Base-by-base conservation (phyloP, 106 monocot genomes). In the Dendrobium huoshanense region DNA sequence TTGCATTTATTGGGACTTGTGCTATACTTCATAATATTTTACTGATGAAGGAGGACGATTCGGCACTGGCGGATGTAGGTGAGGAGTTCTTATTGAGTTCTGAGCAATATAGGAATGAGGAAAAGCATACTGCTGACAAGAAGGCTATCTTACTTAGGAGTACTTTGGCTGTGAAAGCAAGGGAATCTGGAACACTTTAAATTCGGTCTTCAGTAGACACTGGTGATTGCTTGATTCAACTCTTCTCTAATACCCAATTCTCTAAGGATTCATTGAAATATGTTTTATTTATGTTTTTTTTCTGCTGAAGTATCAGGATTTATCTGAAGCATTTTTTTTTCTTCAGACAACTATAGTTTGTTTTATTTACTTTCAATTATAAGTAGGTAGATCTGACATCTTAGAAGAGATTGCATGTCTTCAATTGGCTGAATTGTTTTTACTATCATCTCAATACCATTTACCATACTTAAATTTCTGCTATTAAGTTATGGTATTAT, bases 1-100 rank as follows among this genome's bases (percentile, higher is more conserved):
- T 77, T 15, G 92, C 90, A 0, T 95, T 85, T 58, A 83, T 95
- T n/a, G 92, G 81, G 17, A 90, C 92, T 5, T 95, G 95, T 41
- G 87, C 95, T 17, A 90, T 92, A 49, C 85, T 95, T 16, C 92
- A 95, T 61, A 95, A 95, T 75, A 82, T 88, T 51, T 41, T 95
- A 79, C 49, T 95, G 42, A 86, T 83, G 83, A 90, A 90, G 78
- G 95, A 88, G 77, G 95, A 95, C 43, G 67, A 81, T 41, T 87
- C 90, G 1, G 89, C 86, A 5, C 40, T 91, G 16, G 61, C 85
- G 0, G 84, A 78, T 40, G 75, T 45, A 33, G 74, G 16, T 7
- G 75, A 41, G 17, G 86, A 75, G 42, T 24, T 25, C 55, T 65
- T 70, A 7, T 47, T 22, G 25, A 33, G 37, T 20, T 2, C 22